A percentile compares a stretch with the other conserved stretches of the same genome.
These are phyloP conservation scores for Sophora flavescens DNA, from an alignment of 306 rosid species.

Conservation along the genomic window DNA sequence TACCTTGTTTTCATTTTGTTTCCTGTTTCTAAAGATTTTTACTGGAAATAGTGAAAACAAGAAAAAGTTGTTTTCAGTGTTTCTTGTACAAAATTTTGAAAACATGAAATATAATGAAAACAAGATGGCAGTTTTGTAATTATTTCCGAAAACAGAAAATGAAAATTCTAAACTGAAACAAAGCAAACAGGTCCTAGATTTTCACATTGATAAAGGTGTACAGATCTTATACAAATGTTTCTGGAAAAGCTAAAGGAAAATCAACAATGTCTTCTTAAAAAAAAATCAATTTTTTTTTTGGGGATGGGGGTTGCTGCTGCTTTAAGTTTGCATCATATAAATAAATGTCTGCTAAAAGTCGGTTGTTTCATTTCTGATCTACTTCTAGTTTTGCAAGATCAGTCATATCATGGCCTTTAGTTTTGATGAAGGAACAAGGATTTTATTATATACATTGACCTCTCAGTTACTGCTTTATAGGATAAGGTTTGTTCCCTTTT, in stretches of 20 bases:
- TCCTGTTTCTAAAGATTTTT: no score
- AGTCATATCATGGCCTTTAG: not conserved
- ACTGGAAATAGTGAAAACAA: no score
- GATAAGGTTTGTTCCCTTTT: not conserved
- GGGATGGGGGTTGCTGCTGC: not conserved
- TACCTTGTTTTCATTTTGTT: no score
- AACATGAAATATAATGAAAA: no score
- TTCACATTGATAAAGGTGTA: not conserved
- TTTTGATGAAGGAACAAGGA: constrained; percentile 1
- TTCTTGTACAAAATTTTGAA: no score
- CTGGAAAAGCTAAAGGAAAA: not conserved
- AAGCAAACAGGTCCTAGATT: not conserved
- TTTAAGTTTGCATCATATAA: not conserved
- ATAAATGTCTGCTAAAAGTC: not conserved
- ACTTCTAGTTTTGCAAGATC: constrained; percentile 10
- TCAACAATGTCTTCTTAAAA: no score
- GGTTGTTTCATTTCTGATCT: constrained; percentile 9
- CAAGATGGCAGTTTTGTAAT: no score
- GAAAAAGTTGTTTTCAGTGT: no score
- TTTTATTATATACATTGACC: constrained; percentile 10
- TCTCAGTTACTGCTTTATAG: constrained; percentile 17
- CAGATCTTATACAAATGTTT: not conserved
- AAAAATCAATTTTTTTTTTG: not conserved
- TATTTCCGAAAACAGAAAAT: no score
- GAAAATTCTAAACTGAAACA: no score